Evolutionary conservation across 2,329 filamentous ascomycete species (phyloP).

Genomic region (Aureobasidium sp.): DNA sequence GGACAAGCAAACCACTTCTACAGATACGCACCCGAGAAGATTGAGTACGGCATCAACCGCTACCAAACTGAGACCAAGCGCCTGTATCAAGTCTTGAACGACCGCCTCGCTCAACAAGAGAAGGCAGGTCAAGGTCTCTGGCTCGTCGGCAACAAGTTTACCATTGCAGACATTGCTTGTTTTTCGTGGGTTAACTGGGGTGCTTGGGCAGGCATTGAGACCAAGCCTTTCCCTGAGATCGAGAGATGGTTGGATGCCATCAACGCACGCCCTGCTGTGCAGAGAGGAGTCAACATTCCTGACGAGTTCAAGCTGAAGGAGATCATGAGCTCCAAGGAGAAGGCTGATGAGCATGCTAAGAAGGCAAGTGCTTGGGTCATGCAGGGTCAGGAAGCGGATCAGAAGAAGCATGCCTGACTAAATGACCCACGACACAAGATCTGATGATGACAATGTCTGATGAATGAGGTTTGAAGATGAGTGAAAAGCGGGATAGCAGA

Average conservation of each 20-base stretch:
- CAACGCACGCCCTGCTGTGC: slow-evolving; percentile 23
- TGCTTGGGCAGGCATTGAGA: slow-evolving; percentile 29
- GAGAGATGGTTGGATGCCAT: slow-evolving; percentile 26
- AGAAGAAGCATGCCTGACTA: slow-evolving; percentile 27
- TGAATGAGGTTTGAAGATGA: neutral
- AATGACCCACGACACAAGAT: neutral
- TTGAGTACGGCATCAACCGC: slow-evolving; percentile 37
- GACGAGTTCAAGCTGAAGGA: slow-evolving; percentile 31
- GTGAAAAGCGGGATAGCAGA: neutral
- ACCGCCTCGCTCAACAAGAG: slow-evolving; percentile 25
- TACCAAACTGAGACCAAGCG: slow-evolving; percentile 41
- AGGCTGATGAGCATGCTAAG: slow-evolving; percentile 28
- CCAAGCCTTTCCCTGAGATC: slow-evolving; percentile 22
- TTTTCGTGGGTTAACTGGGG: slow-evolving; percentile 39
- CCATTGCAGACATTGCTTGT: slow-evolving; percentile 39
- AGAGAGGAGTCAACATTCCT: slow-evolving; percentile 27
- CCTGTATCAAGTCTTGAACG: slow-evolving; percentile 38
- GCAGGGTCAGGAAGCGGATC: slow-evolving; percentile 30
- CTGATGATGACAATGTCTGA: neutral
- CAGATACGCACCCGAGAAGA: slow-evolving; percentile 34
- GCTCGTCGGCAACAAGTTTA: slow-evolving; percentile 38
- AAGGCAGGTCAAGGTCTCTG: slow-evolving; percentile 26
- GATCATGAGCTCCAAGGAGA: slow-evolving; percentile 29
- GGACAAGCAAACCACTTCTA: slow-evolving; percentile 42
- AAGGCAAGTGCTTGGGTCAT: slow-evolving; percentile 30